phyloP scores from a whole-genome alignment of 2,329 filamentous ascomycete genomes.

The Pestalotiopsis sp. region DNA sequence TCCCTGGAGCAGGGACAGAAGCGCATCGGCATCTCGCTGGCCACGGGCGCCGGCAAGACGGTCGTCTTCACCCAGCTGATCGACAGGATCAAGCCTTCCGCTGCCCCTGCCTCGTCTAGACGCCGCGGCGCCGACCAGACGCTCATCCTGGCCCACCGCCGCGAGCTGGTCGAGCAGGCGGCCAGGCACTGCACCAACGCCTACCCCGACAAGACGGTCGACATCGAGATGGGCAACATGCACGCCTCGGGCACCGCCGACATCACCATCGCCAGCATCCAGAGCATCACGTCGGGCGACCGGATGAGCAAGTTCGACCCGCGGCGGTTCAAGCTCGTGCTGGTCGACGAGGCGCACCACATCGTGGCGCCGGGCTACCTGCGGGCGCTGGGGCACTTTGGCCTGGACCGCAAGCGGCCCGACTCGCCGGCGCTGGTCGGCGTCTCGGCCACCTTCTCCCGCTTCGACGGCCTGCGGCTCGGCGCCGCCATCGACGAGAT shows the following conservation, averaged over 20 bases:
- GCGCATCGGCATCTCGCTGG: conserved; percentile 80
- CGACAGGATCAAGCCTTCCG: conserved; percentile 63
- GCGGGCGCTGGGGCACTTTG: conserved; percentile 76
- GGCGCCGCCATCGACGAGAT: conserved; percentile 91
- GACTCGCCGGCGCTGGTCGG: conserved; percentile 74
- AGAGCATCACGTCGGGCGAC: conserved; percentile 77
- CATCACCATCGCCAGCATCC: conserved; percentile 90
- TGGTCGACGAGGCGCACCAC: conserved; percentile 97
- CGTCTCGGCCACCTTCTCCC: conserved; percentile 79
- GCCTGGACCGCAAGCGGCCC: conserved; percentile 55
- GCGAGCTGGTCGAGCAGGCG: conserved; percentile 93
- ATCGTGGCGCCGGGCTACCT: conserved; percentile 87
- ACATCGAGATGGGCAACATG: conserved; percentile 86
- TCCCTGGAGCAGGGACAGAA: conserved; percentile 74
- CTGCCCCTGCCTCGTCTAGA: conserved; percentile 33
- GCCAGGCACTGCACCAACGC: conserved; percentile 79
- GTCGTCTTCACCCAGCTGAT: conserved; percentile 98
- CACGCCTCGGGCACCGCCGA: conserved; percentile 81
- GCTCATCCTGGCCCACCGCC: conserved; percentile 87
- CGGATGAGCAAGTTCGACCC: conserved; percentile 85
- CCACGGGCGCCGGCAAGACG: conserved; percentile 88
- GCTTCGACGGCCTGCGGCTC: conserved; percentile 82
- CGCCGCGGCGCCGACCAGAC: conserved; percentile 68
- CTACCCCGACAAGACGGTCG: conserved; percentile 80
- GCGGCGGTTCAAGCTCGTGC: conserved; percentile 77